Evolutionary conservation across 2,329 filamentous ascomycete genomes (phyloP).

Genomic region (Xylaria sp.): DNA sequence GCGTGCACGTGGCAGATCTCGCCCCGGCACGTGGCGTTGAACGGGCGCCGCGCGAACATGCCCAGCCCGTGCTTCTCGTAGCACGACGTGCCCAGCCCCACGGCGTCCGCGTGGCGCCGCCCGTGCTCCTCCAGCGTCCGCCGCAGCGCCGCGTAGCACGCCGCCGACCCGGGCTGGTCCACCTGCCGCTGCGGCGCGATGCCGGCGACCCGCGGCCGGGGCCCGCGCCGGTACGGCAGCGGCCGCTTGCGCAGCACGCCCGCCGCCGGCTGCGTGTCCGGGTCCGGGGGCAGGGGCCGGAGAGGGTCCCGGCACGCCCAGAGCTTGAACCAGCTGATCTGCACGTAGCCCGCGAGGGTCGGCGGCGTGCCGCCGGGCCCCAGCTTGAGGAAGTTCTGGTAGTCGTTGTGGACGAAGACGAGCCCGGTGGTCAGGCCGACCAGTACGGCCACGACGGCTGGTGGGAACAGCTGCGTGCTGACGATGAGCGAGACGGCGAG

Average conservation of each 20-base stretch:
- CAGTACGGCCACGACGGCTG: slow-evolving; percentile 51
- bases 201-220: slow-evolving; percentile 69
- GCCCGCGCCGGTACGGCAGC: slow-evolving; percentile 64
- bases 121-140: slow-evolving; percentile 56
- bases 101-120: slow-evolving; percentile 45
- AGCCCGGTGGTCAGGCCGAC: slow-evolving; percentile 52
- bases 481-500: slow-evolving; percentile 51
- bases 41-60: slow-evolving; percentile 68
- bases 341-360: slow-evolving; percentile 72
- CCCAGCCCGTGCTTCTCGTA: slow-evolving; percentile 83
- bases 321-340: slow-evolving; percentile 71
- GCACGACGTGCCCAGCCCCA: slow-evolving; percentile 70
- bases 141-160: slow-evolving; percentile 59
- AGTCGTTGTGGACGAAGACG: slow-evolving; percentile 68
- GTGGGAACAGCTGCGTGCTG: slow-evolving; percentile 55
- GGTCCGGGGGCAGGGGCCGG: slow-evolving; percentile 55
- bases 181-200: slow-evolving; percentile 83
- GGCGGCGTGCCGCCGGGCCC: slow-evolving; percentile 80
- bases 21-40: slow-evolving; percentile 74
- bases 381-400: slow-evolving; percentile 73
- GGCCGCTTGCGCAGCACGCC: slow-evolving; percentile 59
- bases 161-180: slow-evolving; percentile 61
- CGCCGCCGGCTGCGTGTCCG: slow-evolving; percentile 51
- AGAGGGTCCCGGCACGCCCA: slow-evolving; percentile 75
- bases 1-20: slow-evolving; percentile 82